These are phyloP conservation scores for Saprolegnia parasitica DNA, from an alignment of 352 stramenopile genomes.

Conservation along the genomic window DNA sequence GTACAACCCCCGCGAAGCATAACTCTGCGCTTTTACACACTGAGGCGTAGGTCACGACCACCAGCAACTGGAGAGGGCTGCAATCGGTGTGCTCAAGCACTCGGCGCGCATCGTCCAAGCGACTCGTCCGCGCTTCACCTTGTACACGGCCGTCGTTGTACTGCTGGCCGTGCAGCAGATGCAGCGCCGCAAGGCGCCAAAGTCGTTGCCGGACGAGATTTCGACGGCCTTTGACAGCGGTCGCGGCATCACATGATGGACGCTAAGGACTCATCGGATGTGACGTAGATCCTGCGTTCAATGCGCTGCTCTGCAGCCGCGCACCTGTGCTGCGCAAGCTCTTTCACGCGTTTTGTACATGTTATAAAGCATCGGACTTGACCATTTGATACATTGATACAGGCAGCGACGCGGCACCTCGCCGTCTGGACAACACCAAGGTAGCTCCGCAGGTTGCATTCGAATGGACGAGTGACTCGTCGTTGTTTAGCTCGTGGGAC, in stretches of 20 bases:
- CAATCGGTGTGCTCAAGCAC: not conserved
- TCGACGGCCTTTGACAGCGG: not conserved
- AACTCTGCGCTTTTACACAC: not conserved
- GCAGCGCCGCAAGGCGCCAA: too few relatives aligned
- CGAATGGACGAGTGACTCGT: too few relatives aligned
- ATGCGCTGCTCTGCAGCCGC: not conserved
- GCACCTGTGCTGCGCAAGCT: not conserved
- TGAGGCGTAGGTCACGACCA: not conserved
- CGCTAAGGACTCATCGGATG: too few relatives aligned
- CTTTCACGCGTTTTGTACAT: not conserved
- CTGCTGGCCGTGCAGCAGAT: too few relatives aligned
- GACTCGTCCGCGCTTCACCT: too few relatives aligned
- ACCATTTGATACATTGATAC: not conserved
- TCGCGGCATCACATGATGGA: too few relatives aligned
- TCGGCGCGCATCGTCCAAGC: too few relatives aligned
- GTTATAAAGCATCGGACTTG: not conserved
- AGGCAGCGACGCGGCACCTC: not conserved
- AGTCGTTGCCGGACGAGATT: not conserved
- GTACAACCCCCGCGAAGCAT: too few relatives aligned
- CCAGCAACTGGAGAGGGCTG: not conserved
- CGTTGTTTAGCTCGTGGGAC: not conserved
- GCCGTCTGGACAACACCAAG: not conserved
- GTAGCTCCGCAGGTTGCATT: not conserved
- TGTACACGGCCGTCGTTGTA: too few relatives aligned
- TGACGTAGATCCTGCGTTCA: not conserved